These are phyloP conservation scores for Aspergillus udagawae DNA, from an alignment of 2,329 filamentous ascomycete genomes.

Conservation along the genomic window DNA sequence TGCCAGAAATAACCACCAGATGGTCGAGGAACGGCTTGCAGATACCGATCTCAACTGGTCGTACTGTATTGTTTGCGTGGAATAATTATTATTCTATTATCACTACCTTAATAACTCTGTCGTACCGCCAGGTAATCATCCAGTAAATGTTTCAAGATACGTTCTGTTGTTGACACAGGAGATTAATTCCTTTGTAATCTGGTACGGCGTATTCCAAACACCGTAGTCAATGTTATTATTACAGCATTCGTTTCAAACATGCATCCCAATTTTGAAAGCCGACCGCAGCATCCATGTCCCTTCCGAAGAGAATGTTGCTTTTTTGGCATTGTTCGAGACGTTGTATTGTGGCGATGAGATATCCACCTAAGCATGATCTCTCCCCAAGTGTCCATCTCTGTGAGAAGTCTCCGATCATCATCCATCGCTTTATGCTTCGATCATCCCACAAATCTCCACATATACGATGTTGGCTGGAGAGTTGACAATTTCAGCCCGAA, in stretches of 20 bases:
- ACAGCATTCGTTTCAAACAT: not conserved
- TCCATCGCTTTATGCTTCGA: not conserved
- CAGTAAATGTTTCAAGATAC: not conserved
- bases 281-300: not conserved
- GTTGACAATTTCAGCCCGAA: not conserved
- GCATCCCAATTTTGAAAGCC: not conserved
- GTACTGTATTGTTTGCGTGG: not conserved
- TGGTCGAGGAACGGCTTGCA: not conserved
- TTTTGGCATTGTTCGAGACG: not conserved
- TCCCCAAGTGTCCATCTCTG: not conserved
- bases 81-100: too few species aligned
- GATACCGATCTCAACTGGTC: not conserved
- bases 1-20: conserved; percentile 4
- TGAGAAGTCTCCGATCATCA: not conserved
- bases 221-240: not conserved
- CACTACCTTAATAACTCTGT: not conserved
- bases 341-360: not conserved
- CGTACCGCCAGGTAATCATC: not conserved
- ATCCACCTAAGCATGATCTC: not conserved
- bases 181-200: not conserved
- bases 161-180: not conserved
- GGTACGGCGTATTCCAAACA: not conserved
- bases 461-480: not conserved
- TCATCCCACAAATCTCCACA: not conserved
- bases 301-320: not conserved